Percentiles rank a stretch among this genome's conserved stretches.
Evolutionary conservation across 2,329 filamentous ascomycete species (phyloP).

Genomic region (Colletotrichum sp.): DNA sequence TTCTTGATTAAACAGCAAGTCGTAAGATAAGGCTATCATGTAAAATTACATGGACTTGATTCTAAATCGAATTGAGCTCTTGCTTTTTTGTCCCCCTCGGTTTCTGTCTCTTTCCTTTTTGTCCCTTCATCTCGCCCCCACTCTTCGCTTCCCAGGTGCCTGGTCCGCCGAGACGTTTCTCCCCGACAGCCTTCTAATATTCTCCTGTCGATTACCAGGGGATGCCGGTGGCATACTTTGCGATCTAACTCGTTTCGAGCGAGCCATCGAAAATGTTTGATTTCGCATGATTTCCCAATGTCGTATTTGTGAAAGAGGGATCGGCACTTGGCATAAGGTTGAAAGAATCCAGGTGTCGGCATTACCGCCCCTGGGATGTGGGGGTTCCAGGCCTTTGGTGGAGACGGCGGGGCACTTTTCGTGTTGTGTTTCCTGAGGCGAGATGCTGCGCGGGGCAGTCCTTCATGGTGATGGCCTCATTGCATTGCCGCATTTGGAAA

Average conservation of each 20-base stretch:
- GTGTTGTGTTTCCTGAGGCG: not conserved
- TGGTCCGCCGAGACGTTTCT: not conserved
- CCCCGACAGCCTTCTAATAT: not conserved
- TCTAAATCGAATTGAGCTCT: not conserved
- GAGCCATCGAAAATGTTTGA: not conserved
- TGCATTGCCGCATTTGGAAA: accelerated
- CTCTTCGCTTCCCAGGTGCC: not conserved
- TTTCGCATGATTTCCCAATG: not conserved
- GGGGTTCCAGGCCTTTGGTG: not conserved
- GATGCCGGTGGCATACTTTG: not conserved
- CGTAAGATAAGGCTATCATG: no score
- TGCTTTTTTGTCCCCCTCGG: not conserved
- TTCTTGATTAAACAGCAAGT: no score
- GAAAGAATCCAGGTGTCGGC: not conserved
- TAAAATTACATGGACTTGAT: no score
- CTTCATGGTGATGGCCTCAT: not conserved
- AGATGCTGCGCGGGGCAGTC: not conserved
- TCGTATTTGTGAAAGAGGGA: not conserved
- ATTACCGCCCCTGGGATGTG: not conserved
- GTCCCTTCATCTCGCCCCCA: not conserved
- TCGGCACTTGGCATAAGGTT: not conserved
- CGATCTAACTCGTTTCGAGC: not conserved
- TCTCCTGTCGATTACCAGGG: not conserved
- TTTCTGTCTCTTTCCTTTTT: not conserved
- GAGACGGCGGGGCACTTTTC: not conserved